These are phyloP conservation scores for Fusarium beomiforme DNA, from an alignment of 2,329 filamentous ascomycete species.

Conservation along the genomic window DNA sequence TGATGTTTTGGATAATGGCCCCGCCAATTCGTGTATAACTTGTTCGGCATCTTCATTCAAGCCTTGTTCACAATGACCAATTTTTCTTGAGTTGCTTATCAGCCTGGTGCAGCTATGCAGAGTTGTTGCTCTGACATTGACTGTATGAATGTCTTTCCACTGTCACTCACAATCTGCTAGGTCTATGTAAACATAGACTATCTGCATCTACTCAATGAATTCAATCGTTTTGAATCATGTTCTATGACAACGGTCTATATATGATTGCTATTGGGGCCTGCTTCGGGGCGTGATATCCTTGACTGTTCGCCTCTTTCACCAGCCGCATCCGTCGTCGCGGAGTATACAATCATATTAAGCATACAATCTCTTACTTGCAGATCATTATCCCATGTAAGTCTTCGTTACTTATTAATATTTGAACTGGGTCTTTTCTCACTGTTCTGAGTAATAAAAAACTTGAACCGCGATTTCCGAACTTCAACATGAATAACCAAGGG, in stretches of 20 bases:
- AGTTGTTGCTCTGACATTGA: not conserved
- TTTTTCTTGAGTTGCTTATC: not conserved
- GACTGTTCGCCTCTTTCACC: not conserved
- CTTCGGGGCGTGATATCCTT: not conserved
- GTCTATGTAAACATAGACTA: not conserved
- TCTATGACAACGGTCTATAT: not conserved
- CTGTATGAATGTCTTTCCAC: not conserved
- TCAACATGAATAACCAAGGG: not conserved
- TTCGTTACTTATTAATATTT: accelerated
- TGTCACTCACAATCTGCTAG: not conserved
- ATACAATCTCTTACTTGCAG: not conserved
- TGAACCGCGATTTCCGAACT: not conserved
- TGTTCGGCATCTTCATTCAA: not conserved
- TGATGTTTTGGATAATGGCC: too few relatives aligned
- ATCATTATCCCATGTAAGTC: not conserved
- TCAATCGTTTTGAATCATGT: too few relatives aligned
- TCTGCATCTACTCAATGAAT: not conserved
- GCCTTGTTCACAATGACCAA: accelerated
- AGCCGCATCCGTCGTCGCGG: not conserved
- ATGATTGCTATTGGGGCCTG: not conserved
- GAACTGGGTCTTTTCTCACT: not conserved
- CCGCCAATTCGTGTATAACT: too few relatives aligned
- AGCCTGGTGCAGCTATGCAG: not conserved
- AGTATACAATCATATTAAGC: not conserved
- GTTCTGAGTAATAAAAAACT: not conserved